Evolutionary conservation across 306 rosid species (phyloP).

Genomic region (Fragaria nilgerrensis): DNA sequence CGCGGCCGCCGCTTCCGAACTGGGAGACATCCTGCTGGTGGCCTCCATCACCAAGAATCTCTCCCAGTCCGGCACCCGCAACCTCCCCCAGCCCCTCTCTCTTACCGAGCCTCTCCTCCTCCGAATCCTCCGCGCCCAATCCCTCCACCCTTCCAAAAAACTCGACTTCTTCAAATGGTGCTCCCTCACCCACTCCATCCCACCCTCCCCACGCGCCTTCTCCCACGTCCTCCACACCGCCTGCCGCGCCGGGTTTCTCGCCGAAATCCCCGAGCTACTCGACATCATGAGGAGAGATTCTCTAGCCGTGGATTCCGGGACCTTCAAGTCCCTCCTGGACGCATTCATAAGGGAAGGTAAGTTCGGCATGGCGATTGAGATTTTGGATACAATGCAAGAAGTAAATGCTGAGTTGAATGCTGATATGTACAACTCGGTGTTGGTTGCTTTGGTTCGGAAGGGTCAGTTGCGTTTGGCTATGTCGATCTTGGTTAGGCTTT

Average conservation of each 20-base stretch:
- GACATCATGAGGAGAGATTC: slow-evolving; percentile 35
- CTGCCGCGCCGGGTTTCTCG: slow-evolving; percentile 38
- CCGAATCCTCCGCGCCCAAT: slow-evolving; percentile 44
- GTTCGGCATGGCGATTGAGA: slow-evolving; percentile 47
- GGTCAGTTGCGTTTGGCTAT: slow-evolving; percentile 61
- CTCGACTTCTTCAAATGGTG: slow-evolving; percentile 66
- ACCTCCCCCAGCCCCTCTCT: slow-evolving; percentile 44
- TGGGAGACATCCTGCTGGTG: slow-evolving; percentile 50
- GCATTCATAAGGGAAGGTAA: slow-evolving; percentile 47
- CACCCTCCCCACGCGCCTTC: slow-evolving; percentile 40
- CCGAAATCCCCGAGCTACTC: slow-evolving; percentile 49
- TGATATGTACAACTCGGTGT: slow-evolving; percentile 46
- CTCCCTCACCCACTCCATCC: slow-evolving; percentile 30
- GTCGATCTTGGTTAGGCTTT: slow-evolving; percentile 53
- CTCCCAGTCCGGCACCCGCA: slow-evolving; percentile 48
- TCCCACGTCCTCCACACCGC: slow-evolving; percentile 50
- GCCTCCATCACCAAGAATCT: slow-evolving; percentile 64
- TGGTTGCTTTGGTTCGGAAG: slow-evolving; percentile 55
- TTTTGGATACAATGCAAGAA: slow-evolving; percentile 52
- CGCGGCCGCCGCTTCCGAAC: slow-evolving; percentile 5
- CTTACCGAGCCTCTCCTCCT: slow-evolving; percentile 55
- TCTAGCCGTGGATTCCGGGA: slow-evolving; percentile 30
- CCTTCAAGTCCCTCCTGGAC: slow-evolving; percentile 60
- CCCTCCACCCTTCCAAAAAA: slow-evolving; percentile 60
- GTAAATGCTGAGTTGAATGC: slow-evolving; percentile 33